Evolutionary conservation across 1,284 basidiomycete genomes (phyloP).

Genomic region (Sanghuangporus sanghuang): DNA sequence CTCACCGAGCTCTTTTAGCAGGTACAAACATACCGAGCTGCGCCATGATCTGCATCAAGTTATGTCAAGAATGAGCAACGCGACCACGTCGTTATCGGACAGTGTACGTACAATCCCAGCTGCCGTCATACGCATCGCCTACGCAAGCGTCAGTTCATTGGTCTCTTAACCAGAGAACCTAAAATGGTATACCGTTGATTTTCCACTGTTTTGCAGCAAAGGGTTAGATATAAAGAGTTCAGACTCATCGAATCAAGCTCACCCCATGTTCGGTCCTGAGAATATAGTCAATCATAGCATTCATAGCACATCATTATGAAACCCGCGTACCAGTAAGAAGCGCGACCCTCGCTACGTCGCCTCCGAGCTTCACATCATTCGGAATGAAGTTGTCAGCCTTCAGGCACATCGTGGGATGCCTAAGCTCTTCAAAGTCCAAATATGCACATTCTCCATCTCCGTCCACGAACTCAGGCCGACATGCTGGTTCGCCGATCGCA

Average conservation of each 20-base stretch:
- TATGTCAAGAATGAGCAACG: background rate
- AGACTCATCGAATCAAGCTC: slow-evolving; percentile 27
- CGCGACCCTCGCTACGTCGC: slow-evolving; percentile 72
- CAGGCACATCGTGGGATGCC: slow-evolving; percentile 81
- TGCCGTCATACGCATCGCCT: slow-evolving; percentile 96
- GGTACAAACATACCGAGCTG: slow-evolving; percentile 98
- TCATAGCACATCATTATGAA: slow-evolving; percentile 1
- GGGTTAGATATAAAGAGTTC: background rate
- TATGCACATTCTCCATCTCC: slow-evolving; percentile 69
- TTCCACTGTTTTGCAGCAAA: slow-evolving; percentile 50
- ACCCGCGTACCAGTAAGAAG: slow-evolving; percentile 73
- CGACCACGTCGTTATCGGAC: background rate
- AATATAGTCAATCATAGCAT: slow-evolving; percentile 7
- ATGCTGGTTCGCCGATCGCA: slow-evolving; percentile 89
- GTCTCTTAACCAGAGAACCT: background rate
- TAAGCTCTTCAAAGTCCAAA: slow-evolving; percentile 73
- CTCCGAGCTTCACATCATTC: slow-evolving; percentile 88
- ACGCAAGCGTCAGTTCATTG: slow-evolving; percentile 6
- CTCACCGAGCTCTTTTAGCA: slow-evolving; percentile 72
- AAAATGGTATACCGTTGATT: slow-evolving; percentile 64
- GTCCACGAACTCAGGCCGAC: slow-evolving; percentile 82
- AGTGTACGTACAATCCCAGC: slow-evolving; percentile 64
- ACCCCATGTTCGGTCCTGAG: slow-evolving; percentile 88
- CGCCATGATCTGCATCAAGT: slow-evolving; percentile 75
- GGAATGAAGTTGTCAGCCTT: slow-evolving; percentile 82